Conservation (phyloP, 1,139 yeast species). For the Debaryomyces subglobosus region DNA sequence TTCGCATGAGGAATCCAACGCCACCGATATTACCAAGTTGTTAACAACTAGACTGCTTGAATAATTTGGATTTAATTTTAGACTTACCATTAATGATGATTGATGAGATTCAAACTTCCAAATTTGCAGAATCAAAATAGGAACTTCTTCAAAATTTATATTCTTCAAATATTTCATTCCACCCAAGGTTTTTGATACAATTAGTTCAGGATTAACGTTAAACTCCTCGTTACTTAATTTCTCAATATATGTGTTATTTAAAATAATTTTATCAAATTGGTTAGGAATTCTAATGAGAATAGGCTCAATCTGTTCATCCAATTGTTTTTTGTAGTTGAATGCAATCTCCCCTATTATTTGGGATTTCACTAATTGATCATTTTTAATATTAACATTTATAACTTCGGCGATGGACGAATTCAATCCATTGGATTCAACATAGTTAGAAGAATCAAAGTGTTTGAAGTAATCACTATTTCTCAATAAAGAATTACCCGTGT, state of each 20-base stretch:
- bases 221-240: constrained; percentile 34
- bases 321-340: constrained; percentile 55
- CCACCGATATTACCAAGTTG: constrained; percentile 72
- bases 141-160: constrained; percentile 51
- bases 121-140: constrained; percentile 75
- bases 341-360: constrained; percentile 82
- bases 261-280: constrained; percentile 36
- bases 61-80: constrained; percentile 60
- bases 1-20: constrained; percentile 44
- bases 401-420: constrained; percentile 81
- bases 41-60: constrained; percentile 48
- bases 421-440: constrained; percentile 61
- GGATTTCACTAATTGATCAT: constrained; percentile 59
- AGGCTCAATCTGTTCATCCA: constrained; percentile 18
- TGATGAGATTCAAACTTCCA: constrained; percentile 90
- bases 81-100: constrained; percentile 78
- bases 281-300: constrained; percentile 35
- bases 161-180: constrained; percentile 66
- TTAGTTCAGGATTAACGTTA: constrained; percentile 37
- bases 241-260: constrained; percentile 47
- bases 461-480: constrained; percentile 43
- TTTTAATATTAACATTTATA: constrained; percentile 71
- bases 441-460: constrained; percentile 39
- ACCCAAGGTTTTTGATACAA: constrained; percentile 64
- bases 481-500: constrained; percentile 39